These are phyloP conservation scores for Plantago coronopus DNA, from an alignment of 305 asterid species.

Conservation along the genomic window DNA sequence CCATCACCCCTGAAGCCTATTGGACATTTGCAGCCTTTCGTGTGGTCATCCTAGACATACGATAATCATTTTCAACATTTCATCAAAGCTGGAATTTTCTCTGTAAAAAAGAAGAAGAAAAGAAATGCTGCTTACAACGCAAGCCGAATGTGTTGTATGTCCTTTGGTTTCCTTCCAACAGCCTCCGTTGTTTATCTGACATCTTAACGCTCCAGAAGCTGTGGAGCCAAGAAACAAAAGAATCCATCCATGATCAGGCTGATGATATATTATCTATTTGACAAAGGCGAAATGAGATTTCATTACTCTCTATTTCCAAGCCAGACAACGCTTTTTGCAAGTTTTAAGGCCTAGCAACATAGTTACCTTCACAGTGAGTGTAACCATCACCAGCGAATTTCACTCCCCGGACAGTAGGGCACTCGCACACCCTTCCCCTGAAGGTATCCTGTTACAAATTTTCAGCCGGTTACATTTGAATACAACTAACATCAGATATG, in stretches of 20 bases:
- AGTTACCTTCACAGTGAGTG: constrained; percentile 74
- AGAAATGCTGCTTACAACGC: constrained; percentile 49
- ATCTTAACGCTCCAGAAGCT: constrained; percentile 85
- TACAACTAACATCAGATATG: neutral
- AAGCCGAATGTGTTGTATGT: constrained; percentile 69
- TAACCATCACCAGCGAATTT: constrained; percentile 86
- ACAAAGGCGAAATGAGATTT: neutral
- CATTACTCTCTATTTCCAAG: neutral
- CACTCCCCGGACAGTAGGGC: constrained; percentile 83
- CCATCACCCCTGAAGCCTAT: constrained; percentile 90
- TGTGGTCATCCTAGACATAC: constrained; percentile 53
- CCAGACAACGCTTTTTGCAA: neutral
- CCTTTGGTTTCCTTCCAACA: constrained; percentile 71
- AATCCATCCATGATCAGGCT: neutral
- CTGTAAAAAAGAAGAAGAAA: neutral
- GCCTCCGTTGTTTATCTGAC: constrained; percentile 80
- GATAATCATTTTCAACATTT: neutral
- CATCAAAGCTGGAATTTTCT: constrained; percentile 8
- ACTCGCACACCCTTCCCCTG: constrained; percentile 83
- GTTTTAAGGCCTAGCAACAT: neutral
- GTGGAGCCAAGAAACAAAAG: constrained; percentile 21
- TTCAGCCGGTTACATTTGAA: constrained; percentile 16
- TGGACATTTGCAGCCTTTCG: constrained; percentile 80
- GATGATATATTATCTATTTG: neutral
- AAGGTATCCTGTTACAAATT: constrained; percentile 63